phyloP scores from a whole-genome alignment of 73 alveolate species.

The Urostyla sp. region DNA sequence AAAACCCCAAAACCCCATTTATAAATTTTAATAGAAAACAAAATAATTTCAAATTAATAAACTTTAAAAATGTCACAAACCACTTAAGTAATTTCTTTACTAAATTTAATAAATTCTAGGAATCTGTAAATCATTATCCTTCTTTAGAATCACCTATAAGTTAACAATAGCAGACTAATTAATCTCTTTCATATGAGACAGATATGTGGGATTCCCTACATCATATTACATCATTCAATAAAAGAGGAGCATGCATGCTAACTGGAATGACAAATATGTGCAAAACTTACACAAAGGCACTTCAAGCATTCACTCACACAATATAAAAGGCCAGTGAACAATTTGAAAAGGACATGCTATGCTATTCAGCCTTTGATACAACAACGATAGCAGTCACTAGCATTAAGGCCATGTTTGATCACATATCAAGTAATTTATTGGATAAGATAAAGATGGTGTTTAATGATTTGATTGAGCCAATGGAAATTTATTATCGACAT shows the following conservation, averaged over 20 bases:
- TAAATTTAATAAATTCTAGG: too few species aligned
- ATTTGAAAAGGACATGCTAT: constrained; percentile 29
- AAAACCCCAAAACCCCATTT: too few species aligned
- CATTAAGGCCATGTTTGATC: constrained; percentile 15
- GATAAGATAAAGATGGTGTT: not conserved
- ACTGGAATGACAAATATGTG: constrained; percentile 4
- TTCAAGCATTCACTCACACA: constrained; percentile 3
- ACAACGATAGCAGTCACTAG: constrained; percentile 39
- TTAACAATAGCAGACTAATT: too few species aligned
- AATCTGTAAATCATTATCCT: too few species aligned
- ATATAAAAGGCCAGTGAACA: constrained; percentile 10
- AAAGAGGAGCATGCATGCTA: constrained; percentile 14
- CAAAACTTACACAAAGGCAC: constrained; percentile 4
- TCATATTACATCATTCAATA: not conserved
- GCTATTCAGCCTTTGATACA: constrained; percentile 13
- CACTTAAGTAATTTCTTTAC: too few species aligned
- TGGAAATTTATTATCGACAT: not conserved
- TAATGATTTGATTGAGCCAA: constrained; percentile 28
- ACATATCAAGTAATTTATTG: not conserved
- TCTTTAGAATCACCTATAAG: too few species aligned
- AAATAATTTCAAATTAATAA: too few species aligned
- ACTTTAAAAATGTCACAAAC: too few species aligned
- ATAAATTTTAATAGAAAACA: too few species aligned
- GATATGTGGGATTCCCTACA: constrained; percentile 28
- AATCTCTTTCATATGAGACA: constrained; percentile 36